These are phyloP conservation scores for Aspergillus quadricinctus DNA, from an alignment of 2,329 filamentous ascomycete species.

Conservation along the genomic window DNA sequence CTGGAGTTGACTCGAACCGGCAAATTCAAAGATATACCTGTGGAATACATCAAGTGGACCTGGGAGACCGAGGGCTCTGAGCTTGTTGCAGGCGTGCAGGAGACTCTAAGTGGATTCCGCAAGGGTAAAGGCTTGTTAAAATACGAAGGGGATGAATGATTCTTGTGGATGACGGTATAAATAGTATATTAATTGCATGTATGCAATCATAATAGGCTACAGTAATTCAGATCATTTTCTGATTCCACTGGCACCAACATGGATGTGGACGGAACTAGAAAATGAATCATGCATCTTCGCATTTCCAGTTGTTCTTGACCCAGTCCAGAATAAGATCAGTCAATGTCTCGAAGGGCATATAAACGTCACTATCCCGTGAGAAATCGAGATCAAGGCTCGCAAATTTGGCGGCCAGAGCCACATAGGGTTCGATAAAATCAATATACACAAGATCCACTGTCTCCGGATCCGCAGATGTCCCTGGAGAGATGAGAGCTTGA, in stretches of 20 bases:
- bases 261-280: neutral
- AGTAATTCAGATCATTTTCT: neutral
- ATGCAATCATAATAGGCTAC: neutral
- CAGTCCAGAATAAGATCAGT: slow-evolving; percentile 57
- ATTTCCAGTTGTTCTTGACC: slow-evolving; percentile 54
- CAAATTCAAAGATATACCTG: slow-evolving; percentile 76
- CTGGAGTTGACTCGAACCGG: slow-evolving; percentile 69
- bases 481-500: slow-evolving; percentile 56
- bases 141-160: slow-evolving; percentile 53
- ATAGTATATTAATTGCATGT: slow-evolving; percentile 10
- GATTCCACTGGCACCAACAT: neutral
- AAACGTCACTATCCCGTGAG: slow-evolving; percentile 47
- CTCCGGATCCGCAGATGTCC: slow-evolving; percentile 52
- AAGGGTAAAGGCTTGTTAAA: slow-evolving; percentile 87
- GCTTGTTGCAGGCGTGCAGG: slow-evolving; percentile 71
- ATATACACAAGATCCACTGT: slow-evolving; percentile 85
- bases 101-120: slow-evolving; percentile 77
- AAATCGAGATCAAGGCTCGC: slow-evolving; percentile 48
- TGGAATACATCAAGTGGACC: slow-evolving; percentile 77
- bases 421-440: slow-evolving; percentile 82
- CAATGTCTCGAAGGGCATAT: slow-evolving; percentile 51
- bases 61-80: slow-evolving; percentile 70
- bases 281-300: slow-evolving; percentile 13
- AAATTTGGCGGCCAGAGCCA: slow-evolving; percentile 69
- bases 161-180: neutral